These are phyloP conservation scores for Saccharomyces hybrid DNA, from an alignment of 1,139 yeast genomes.

Conservation along the genomic window DNA sequence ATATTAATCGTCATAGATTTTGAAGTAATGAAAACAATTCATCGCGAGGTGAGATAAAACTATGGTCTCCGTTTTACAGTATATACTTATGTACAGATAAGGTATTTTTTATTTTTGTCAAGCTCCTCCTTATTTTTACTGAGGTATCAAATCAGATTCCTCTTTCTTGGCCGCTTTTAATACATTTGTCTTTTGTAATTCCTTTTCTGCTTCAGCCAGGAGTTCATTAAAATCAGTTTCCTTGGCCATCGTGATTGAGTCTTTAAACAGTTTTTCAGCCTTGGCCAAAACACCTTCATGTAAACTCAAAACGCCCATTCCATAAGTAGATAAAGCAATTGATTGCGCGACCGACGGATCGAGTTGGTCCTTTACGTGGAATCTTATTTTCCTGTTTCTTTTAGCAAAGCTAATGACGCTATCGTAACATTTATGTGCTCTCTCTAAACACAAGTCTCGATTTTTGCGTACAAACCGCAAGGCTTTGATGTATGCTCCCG, in stretches of 20 bases:
- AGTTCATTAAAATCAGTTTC: slow-evolving; percentile 61
- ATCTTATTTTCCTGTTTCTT: slow-evolving; percentile 38
- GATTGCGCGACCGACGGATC: slow-evolving; percentile 49
- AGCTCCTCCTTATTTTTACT: neutral
- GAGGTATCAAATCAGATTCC: neutral
- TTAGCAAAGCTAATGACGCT: slow-evolving; percentile 51
- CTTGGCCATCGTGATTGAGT: slow-evolving; percentile 64
- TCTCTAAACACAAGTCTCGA: slow-evolving; percentile 38
- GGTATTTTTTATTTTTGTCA: neutral
- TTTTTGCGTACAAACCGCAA: slow-evolving; percentile 24
- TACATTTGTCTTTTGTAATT: slow-evolving; percentile 40
- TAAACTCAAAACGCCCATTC: slow-evolving; percentile 70
- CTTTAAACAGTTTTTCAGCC: slow-evolving; percentile 59
- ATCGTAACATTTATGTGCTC: slow-evolving; percentile 45
- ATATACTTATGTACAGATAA: neutral
- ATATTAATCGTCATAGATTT: neutral
- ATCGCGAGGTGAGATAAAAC: neutral
- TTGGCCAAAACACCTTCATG: slow-evolving; percentile 38
- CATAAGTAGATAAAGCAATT: slow-evolving; percentile 75
- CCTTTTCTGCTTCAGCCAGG: slow-evolving; percentile 58
- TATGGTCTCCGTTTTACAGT: neutral
- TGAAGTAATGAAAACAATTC: neutral
- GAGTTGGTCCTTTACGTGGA: slow-evolving; percentile 34
- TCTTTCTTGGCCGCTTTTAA: slow-evolving; percentile 12
- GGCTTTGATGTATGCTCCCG: slow-evolving; percentile 23